phyloP scores from a whole-genome alignment of 2,329 filamentous ascomycete species.

The Fusarium sp. region DNA sequence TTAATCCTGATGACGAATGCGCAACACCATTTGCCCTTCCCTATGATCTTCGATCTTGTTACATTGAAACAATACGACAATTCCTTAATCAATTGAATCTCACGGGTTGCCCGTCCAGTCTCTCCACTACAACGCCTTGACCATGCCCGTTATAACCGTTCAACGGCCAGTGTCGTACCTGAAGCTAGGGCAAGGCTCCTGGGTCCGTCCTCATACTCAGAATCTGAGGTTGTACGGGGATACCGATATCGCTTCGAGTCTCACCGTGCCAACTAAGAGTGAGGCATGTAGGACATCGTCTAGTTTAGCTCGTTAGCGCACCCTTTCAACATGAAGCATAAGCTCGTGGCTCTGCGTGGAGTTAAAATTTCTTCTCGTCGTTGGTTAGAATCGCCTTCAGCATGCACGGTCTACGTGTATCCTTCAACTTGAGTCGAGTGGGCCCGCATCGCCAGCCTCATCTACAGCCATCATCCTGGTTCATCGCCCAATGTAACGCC shows the following conservation, averaged over 20 bases:
- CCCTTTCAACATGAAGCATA: constrained; percentile 26
- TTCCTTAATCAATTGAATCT: constrained; percentile 7
- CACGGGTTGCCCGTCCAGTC: neutral
- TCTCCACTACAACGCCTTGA: constrained; percentile 11
- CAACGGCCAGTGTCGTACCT: constrained; percentile 13
- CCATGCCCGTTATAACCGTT: constrained; percentile 14
- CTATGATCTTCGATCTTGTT: constrained; percentile 28
- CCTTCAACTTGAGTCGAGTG: constrained; percentile 24
- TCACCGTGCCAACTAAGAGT: constrained; percentile 11
- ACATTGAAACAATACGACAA: neutral
- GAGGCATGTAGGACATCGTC: constrained; percentile 24
- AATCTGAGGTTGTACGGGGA: constrained; percentile 1
- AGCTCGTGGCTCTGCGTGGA: constrained; percentile 8
- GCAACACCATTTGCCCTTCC: neutral
- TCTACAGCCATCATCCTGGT: constrained; percentile 42
- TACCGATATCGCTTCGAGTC: constrained; percentile 4
- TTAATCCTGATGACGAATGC: constrained; percentile 6
- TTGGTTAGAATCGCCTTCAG: neutral
- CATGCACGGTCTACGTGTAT: constrained; percentile 28
- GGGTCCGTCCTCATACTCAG: neutral
- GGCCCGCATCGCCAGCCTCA: constrained; percentile 37
- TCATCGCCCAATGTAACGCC: constrained; percentile 8
- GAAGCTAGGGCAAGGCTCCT: neutral
- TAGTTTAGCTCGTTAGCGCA: constrained; percentile 14
- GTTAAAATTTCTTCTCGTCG: neutral